Conservation (phyloP, 345 rosid species). For the Pistacia integerrima region DNA sequence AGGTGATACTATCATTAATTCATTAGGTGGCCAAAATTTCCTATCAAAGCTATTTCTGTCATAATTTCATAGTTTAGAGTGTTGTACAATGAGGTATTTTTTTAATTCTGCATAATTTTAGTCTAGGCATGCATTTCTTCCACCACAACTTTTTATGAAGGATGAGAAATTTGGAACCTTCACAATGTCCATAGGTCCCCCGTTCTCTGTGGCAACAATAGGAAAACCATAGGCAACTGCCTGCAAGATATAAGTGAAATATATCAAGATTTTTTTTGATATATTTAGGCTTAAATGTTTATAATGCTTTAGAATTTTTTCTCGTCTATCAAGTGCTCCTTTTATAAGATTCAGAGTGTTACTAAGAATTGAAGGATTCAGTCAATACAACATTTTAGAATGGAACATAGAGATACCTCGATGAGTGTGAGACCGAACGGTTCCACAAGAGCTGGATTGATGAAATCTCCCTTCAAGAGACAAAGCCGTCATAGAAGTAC, state of each 20-base stretch:
- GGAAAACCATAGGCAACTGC: constrained; percentile 79
- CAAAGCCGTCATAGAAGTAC: constrained; percentile 27
- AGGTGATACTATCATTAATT: background rate
- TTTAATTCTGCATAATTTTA: background rate
- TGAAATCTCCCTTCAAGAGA: constrained; percentile 67
- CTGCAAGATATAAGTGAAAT: constrained; percentile 33
- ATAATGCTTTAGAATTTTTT: background rate
- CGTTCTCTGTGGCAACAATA: constrained; percentile 67
- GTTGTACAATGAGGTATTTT: background rate
- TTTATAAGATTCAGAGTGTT: background rate
- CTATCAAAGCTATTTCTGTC: background rate
- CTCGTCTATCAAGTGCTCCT: background rate
- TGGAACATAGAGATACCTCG: constrained; percentile 41
- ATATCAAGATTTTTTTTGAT: background rate
- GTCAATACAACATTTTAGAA: background rate
- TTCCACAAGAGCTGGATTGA: constrained; percentile 76
- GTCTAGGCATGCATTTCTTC: background rate
- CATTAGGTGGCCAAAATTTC: background rate
- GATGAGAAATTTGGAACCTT: constrained; percentile 35
- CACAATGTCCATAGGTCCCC: constrained; percentile 70
- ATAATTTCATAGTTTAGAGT: background rate
- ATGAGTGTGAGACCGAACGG: constrained; percentile 75
- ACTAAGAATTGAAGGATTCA: background rate
- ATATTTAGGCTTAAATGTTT: background rate
- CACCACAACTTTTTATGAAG: background rate